Evolutionary conservation across 1,284 basidiomycete genomes (phyloP).

Genomic region (Cutaneotrichosporon dermatis): DNA sequence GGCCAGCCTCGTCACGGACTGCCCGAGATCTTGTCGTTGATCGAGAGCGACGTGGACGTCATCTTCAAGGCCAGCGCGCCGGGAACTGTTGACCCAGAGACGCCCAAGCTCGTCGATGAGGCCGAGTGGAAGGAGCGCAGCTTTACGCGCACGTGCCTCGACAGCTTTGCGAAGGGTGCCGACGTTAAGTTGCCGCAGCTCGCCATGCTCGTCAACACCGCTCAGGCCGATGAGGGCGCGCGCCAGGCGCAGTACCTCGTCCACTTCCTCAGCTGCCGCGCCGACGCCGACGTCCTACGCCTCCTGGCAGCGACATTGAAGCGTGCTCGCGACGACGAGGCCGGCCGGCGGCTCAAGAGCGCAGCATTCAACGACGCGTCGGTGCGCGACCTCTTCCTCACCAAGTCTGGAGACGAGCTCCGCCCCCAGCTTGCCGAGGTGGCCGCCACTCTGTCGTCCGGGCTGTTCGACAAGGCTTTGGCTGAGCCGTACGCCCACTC

Average conservation of each 20-base stretch:
- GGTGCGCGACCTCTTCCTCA: conserved; percentile 18
- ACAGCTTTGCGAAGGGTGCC: background rate
- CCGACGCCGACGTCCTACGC: background rate
- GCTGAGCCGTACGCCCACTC: conserved; percentile 27
- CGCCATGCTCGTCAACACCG: conserved; percentile 6
- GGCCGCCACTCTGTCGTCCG: background rate
- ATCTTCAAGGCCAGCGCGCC: conserved; percentile 8
- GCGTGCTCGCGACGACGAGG: background rate
- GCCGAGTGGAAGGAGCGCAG: conserved; percentile 11
- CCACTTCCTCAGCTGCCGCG: conserved; percentile 12
- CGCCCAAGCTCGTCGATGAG: conserved; percentile 17
- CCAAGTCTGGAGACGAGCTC: conserved; percentile 5
- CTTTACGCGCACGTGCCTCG: conserved; percentile 13
- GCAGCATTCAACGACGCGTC: conserved; percentile 19
- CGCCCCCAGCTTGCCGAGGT: conserved; percentile 2
- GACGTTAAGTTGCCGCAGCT: background rate
- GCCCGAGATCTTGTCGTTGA: conserved; percentile 51
- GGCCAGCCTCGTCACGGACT: conserved; percentile 49
- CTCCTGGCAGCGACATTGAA: background rate
- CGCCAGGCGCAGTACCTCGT: conserved; percentile 24
- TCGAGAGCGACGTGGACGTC: conserved; percentile 60
- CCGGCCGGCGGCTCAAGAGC: conserved; percentile 10
- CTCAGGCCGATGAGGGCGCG: conserved; percentile 9
- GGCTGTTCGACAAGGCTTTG: conserved; percentile 19
- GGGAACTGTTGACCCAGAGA: conserved; percentile 8